Evolutionary conservation across 768 basidiomycete genomes (phyloP), one percentile per base, ranked within the genome.

Genomic region (Pleurotus platypus): DNA sequence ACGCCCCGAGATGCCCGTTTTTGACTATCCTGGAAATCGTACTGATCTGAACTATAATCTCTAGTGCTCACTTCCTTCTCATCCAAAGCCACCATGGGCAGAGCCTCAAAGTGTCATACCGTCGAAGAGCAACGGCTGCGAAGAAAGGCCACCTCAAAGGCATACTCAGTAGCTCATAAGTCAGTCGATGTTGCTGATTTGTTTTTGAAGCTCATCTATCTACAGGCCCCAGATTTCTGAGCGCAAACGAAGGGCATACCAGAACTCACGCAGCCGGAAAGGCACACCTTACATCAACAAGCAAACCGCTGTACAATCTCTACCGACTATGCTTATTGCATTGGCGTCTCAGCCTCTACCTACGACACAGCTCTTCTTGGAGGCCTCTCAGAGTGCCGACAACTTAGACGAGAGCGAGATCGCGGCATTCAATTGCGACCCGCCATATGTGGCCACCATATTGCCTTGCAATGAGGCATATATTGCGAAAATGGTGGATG

Each of bases 391-490:
- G 9, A 57, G 55, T 57, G 55, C 40, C 4, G 45, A 57, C 18
- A 47, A 46, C 16, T 9, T 57, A 15, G 55, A 57, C 27, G 46
- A 57, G 40, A 46, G 43, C n/a, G 55, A 57, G n/a, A 15, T 57
- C 16, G 55, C 16, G 22, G 45, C 22, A 5, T 57, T 27, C 27
- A 46, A 57, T 30, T 8, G 7, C 11, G 45, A 48, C 20, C 55
- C 55, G 16, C 55, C 46, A 8, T 46, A 26, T 30, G 5, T 48
- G 12, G 5, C 49, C 9, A 24, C 15, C 39, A 7, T 13, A 18
- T n/a, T 15, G 12, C 8, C 5, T 8, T 27, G 46, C 20, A n/a
- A 48, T 46, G 55, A 57, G 40, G 46, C 46, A 11, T 57, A 24
- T 35, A 57, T 46, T 8, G 45, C 16, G 16, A 24, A 24, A 27